Base-by-base conservation (phyloP, 768 basidiomycete species). In the Collybia sordida region DNA sequence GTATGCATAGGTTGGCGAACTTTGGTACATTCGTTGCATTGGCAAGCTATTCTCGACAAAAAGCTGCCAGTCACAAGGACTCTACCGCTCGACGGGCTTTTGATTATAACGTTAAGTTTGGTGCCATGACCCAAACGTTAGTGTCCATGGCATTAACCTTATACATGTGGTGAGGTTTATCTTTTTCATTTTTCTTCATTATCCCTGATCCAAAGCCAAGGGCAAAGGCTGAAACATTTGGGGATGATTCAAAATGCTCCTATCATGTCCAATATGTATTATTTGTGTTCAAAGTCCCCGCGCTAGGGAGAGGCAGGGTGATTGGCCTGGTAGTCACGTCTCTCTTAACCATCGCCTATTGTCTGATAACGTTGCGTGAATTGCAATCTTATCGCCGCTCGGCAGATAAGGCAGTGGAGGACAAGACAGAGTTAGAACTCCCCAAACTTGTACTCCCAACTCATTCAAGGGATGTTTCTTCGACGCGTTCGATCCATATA, bases 11-110 rank as follows among this genome's bases (percentile, higher is more conserved):
- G 72, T 58, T 75, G 19, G 72, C 73, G 4, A 74, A 74, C 58
- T 73, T 75, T 51, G 73, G 71, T 15, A 66, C 64, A 5, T 72
- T 73, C 49, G 60, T 75, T 24, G 64, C 73, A 1, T 60, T 74
- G 9, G 73, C 71, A 4, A 70, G 69, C 31, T 74, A 73, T 50
- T 73, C 73, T 18, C 69, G 72, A 14, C 62, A 68, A 38, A 70
- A 67, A 56, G 61, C 64, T 31, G 60, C 60, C n/a, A 59, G 60
- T 45, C 50, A 38, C 11, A 48, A 46, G 44, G 31, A 51, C 8
- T 15, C 25, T 17, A 43, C 42, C 24, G 18, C 39, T n/a, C 51
- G 37, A 18, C 48, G 25, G 39, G 49, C 52, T 21, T 56, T 58
- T 19, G 68, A 71, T 44, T 68, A 65, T 49, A 58, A 61, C 19